phyloP scores from a whole-genome alignment of 2,329 filamentous ascomycete genomes.

The Epichloe aotearoae region DNA sequence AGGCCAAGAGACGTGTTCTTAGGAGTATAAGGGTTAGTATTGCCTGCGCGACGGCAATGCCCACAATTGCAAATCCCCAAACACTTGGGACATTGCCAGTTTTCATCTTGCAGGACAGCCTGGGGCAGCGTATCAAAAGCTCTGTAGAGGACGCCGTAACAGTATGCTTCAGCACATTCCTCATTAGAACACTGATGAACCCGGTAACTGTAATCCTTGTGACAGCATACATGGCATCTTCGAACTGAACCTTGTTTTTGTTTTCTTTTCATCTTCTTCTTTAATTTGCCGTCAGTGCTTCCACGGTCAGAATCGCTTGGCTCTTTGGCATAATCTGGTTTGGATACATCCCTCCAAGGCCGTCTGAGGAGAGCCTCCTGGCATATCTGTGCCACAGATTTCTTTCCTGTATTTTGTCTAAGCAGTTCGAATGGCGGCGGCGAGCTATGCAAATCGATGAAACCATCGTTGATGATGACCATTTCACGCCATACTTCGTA shows the following conservation, averaged over 20 bases:
- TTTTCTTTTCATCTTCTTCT: slow-evolving; percentile 44
- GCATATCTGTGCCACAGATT: slow-evolving; percentile 82
- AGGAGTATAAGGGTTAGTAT: slow-evolving; percentile 69
- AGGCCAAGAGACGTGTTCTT: slow-evolving; percentile 81
- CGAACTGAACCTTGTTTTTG: slow-evolving; percentile 40
- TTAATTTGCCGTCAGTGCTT: slow-evolving; percentile 47
- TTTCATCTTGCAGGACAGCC: slow-evolving; percentile 61
- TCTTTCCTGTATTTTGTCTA: slow-evolving; percentile 52
- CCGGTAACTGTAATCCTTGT: slow-evolving; percentile 72
- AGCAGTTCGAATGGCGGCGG: slow-evolving; percentile 61
- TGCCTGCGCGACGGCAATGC: slow-evolving; percentile 51
- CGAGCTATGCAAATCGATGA: slow-evolving; percentile 49
- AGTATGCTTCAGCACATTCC: slow-evolving; percentile 65
- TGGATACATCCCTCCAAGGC: slow-evolving; percentile 72
- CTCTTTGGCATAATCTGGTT: slow-evolving; percentile 36
- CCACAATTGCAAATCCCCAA: slow-evolving; percentile 77
- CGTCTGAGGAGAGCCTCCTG: slow-evolving; percentile 72
- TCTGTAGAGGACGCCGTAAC: slow-evolving; percentile 84
- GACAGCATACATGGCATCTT: slow-evolving; percentile 71
- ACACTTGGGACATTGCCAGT: slow-evolving; percentile 86
- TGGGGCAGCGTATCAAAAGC: slow-evolving; percentile 86
- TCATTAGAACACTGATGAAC: slow-evolving; percentile 62
- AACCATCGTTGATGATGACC: slow-evolving; percentile 61
- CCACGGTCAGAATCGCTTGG: slow-evolving; percentile 40
- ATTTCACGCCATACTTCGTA: slow-evolving; percentile 75